Evolutionary conservation across 2,329 filamentous ascomycete species (phyloP).

Genomic region (Cercospora sp.): DNA sequence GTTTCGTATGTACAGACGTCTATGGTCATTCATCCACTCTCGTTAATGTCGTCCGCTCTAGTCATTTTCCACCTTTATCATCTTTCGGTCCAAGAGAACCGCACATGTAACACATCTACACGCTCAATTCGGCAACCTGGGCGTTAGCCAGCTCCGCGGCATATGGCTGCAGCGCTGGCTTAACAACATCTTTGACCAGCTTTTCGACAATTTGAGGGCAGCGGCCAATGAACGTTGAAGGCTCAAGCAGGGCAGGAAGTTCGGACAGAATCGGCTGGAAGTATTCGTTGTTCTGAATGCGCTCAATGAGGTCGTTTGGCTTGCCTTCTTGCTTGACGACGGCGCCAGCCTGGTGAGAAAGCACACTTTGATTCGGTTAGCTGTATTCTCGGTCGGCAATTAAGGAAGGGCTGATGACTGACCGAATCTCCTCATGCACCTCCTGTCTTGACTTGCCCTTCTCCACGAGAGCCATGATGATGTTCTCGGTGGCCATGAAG

Average conservation of each 20-base stretch:
- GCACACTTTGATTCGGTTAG: conserved; percentile 50
- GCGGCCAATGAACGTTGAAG: conserved; percentile 42
- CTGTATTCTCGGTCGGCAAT: background rate
- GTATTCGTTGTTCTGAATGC: conserved; percentile 71
- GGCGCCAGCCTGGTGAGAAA: conserved; percentile 72
- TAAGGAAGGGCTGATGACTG: background rate
- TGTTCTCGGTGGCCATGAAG: conserved; percentile 61
- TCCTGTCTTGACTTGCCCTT: conserved; percentile 74
- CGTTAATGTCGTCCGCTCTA: background rate
- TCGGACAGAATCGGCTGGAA: conserved; percentile 57
- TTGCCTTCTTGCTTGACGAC: conserved; percentile 73
- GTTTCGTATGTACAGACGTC: background rate
- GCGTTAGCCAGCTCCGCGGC: conserved; percentile 30
- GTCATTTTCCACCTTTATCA: background rate
- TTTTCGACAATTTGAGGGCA: conserved; percentile 45
- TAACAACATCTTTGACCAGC: conserved; percentile 42
- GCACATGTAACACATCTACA: conserved; percentile 19
- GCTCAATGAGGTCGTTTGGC: conserved; percentile 77
- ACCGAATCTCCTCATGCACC: conserved; percentile 78
- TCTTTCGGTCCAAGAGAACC: background rate
- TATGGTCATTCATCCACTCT: background rate
- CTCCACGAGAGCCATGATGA: conserved; percentile 76
- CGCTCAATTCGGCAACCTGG: conserved; percentile 35
- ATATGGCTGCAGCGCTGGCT: conserved; percentile 41
- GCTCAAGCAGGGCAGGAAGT: conserved; percentile 42